Evolutionary conservation across 306 rosid species (phyloP).

Genomic region (Cucurbita maxima): DNA sequence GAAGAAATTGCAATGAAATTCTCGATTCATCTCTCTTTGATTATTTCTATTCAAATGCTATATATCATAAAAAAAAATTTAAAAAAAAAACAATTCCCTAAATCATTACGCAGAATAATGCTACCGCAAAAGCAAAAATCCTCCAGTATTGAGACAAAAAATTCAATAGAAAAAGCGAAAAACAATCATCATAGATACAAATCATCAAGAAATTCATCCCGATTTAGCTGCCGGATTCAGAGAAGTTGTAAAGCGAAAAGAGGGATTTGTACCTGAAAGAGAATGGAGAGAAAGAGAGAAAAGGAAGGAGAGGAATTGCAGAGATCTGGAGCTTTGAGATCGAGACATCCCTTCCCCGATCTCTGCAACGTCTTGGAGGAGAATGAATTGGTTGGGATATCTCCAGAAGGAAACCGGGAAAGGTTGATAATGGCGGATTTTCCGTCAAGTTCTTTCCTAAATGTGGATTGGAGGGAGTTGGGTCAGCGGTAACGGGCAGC

Average conservation of each 20-base stretch:
- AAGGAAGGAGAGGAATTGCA: conserved; percentile 19
- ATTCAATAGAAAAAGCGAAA: neutral
- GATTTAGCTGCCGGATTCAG: neutral
- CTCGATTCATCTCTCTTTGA: neutral
- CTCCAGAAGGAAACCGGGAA: neutral
- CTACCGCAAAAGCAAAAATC: neutral
- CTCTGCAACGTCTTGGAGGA: neutral
- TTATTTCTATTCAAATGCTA: neutral
- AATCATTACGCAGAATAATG: neutral
- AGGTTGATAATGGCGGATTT: neutral
- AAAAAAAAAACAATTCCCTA: neutral
- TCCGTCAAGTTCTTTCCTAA: neutral
- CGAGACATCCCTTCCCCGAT: conserved; percentile 21
- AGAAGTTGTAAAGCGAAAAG: neutral
- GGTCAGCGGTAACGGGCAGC: neutral
- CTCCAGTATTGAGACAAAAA: neutral
- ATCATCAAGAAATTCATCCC: neutral
- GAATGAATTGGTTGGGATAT: neutral
- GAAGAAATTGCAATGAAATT: neutral
- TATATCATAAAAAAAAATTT: neutral
- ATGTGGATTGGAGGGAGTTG: neutral
- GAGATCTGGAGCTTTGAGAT: conserved; percentile 25
- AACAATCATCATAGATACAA: neutral
- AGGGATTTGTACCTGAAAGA: conserved; percentile 23
- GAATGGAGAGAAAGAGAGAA: conserved; percentile 22